phyloP scores from a whole-genome alignment of 2,329 filamentous ascomycete species.

The Septoria petroselini region DNA sequence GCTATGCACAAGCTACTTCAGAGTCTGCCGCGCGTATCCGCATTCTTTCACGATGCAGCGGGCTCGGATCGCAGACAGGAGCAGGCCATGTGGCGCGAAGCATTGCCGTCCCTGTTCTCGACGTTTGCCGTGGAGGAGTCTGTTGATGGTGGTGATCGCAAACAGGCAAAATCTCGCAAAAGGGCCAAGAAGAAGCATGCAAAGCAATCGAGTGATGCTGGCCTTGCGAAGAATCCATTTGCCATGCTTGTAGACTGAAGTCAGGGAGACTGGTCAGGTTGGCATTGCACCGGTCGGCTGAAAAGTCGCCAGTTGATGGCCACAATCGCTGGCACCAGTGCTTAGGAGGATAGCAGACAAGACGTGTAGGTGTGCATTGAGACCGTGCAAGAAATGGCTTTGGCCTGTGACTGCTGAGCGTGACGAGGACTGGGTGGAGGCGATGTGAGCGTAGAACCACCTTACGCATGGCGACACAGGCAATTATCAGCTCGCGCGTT shows the following conservation, averaged over 20 bases:
- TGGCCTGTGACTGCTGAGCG: no score
- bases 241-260: slow-evolving; percentile 18
- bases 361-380: no score
- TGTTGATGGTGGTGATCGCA: slow-evolving; percentile 30
- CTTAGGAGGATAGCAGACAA: not conserved
- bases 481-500: no score
- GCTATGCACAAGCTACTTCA: slow-evolving; percentile 13
- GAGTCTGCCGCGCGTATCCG: slow-evolving; percentile 24
- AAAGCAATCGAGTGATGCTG: slow-evolving; percentile 3
- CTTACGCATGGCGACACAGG: no score
- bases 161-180: slow-evolving; percentile 56
- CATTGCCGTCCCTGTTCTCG: slow-evolving; percentile 6
- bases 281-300: not conserved
- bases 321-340: not conserved
- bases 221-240: slow-evolving; percentile 21
- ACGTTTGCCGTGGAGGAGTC: slow-evolving; percentile 5
- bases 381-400: no score
- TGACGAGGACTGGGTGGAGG: no score
- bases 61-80: slow-evolving; percentile 8
- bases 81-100: slow-evolving; percentile 17
- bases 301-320: no score
- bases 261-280: not conserved
- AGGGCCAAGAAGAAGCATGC: slow-evolving; percentile 71
- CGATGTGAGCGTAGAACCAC: no score
- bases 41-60: slow-evolving; percentile 19